A percentile compares a stretch with the other conserved stretches of the same genome.
phyloP scores from a whole-genome alignment of 169 alveolate genomes.

The Plasmodium berghei region DNA sequence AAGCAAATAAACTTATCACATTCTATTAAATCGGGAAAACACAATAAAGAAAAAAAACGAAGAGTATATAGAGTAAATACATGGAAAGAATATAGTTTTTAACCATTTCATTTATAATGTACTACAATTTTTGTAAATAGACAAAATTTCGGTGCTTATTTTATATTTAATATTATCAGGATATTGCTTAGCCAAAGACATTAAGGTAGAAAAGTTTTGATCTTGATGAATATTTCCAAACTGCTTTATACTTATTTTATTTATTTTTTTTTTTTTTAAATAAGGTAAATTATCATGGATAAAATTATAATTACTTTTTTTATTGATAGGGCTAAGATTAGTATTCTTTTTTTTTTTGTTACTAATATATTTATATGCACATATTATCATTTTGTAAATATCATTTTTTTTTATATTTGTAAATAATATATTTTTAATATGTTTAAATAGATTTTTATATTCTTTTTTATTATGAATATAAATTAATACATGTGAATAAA shows the following conservation, averaged over 20 bases:
- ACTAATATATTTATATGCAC: slow-evolving; percentile 29
- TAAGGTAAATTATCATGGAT: slow-evolving; percentile 17
- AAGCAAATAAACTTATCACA: too few relatives aligned
- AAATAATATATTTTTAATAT: slow-evolving; percentile 45
- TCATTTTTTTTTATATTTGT: slow-evolving; percentile 32
- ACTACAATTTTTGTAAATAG: background rate
- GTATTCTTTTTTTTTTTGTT: background rate
- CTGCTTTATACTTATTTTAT: background rate
- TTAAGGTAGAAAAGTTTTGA: slow-evolving; percentile 6
- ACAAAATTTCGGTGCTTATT: slow-evolving; percentile 32
- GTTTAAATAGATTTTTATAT: slow-evolving; percentile 30
- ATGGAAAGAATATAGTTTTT: too few relatives aligned
- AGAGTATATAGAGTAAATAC: background rate
- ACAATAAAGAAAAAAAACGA: background rate
- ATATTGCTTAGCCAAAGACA: slow-evolving; percentile 22
- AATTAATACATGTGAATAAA: slow-evolving; percentile 54
- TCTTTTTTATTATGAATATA: slow-evolving; percentile 45
- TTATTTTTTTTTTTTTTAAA: slow-evolving; percentile 16
- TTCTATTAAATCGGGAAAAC: too few relatives aligned
- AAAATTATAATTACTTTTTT: slow-evolving; percentile 29
- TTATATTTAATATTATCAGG: slow-evolving; percentile 59
- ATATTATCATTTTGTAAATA: slow-evolving; percentile 30
- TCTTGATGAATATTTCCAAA: background rate
- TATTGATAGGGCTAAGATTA: too few relatives aligned
- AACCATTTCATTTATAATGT: too few relatives aligned